These are phyloP conservation scores for Penicillium sp. DNA, from an alignment of 2,329 filamentous ascomycete species.

Conservation along the genomic window DNA sequence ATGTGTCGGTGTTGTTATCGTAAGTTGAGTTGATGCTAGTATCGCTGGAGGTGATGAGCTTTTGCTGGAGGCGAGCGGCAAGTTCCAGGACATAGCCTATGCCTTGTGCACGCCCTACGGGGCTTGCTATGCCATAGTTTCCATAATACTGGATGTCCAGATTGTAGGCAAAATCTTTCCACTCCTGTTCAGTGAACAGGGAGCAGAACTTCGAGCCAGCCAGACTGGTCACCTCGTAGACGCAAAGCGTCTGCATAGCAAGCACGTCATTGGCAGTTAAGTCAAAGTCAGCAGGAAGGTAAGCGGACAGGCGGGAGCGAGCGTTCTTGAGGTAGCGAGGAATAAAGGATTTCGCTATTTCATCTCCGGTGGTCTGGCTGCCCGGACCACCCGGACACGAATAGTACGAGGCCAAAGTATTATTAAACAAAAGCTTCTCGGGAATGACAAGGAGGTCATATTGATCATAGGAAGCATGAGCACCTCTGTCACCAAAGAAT, in stretches of 20 bases:
- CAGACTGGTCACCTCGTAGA: slow-evolving; percentile 54
- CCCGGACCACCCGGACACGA: slow-evolving; percentile 44
- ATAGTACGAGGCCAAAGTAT: slow-evolving; percentile 55
- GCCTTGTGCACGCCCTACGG: slow-evolving; percentile 54
- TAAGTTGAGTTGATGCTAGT: slow-evolving; percentile 54
- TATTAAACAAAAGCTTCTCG: slow-evolving; percentile 53
- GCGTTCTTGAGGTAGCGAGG: slow-evolving; percentile 48
- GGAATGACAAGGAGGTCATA: slow-evolving; percentile 52
- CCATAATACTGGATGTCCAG: slow-evolving; percentile 54
- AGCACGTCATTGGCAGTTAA: slow-evolving; percentile 54
- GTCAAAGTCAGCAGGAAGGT: slow-evolving; percentile 50
- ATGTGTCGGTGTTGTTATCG: slow-evolving; percentile 46
- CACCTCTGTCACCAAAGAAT: slow-evolving; percentile 25
- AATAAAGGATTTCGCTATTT: slow-evolving; percentile 42
- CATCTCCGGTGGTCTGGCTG: slow-evolving; percentile 13
- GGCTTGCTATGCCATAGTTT: slow-evolving; percentile 49
- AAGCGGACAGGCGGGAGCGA: slow-evolving; percentile 47
- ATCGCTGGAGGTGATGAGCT: slow-evolving; percentile 50
- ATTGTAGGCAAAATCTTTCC: slow-evolving; percentile 55
- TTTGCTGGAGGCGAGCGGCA: slow-evolving; percentile 48
- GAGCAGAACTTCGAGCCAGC: slow-evolving; percentile 53
- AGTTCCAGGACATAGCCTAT: slow-evolving; percentile 56
- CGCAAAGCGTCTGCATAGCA: slow-evolving; percentile 54
- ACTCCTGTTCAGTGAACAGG: slow-evolving; percentile 57
- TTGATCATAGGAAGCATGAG: slow-evolving; percentile 28